phyloP scores from a whole-genome alignment of 805 yeast genomes.

The Hyphopichia homilentoma region DNA sequence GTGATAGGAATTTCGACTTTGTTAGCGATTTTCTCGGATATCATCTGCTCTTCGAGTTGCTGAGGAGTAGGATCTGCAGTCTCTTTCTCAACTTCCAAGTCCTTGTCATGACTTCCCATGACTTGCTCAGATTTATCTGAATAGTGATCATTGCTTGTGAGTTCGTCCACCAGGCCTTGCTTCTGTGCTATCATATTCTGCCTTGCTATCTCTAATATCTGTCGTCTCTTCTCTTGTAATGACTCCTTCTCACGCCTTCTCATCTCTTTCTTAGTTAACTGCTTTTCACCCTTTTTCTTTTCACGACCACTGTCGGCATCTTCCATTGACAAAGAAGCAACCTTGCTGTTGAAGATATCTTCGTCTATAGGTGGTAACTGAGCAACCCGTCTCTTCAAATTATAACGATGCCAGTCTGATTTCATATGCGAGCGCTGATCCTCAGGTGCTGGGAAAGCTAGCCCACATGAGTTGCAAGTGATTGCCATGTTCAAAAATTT shows the following conservation, averaged over 20 bases:
- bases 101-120: constrained; percentile 3
- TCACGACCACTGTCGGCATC: constrained; percentile 15
- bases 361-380: constrained; percentile 43
- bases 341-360: constrained; percentile 32
- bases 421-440: constrained; percentile 92
- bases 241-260: constrained; percentile 50
- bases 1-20: constrained; percentile 46
- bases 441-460: constrained; percentile 77
- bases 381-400: constrained; percentile 90
- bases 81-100: constrained; percentile 2
- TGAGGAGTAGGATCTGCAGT: constrained; percentile 14
- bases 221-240: constrained; percentile 44
- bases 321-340: constrained; percentile 13
- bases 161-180: constrained; percentile 20
- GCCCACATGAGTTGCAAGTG: constrained; percentile 88
- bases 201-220: constrained; percentile 46
- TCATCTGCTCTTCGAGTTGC: constrained; percentile 37
- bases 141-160: constrained; percentile 8
- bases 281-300: constrained; percentile 18
- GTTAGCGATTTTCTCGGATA: constrained; percentile 43
- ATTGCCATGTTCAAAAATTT: too few species aligned
- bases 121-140: constrained; percentile 5
- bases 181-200: constrained; percentile 32
- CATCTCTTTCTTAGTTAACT: constrained; percentile 46
- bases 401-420: constrained; percentile 97